Base-by-base conservation (phyloP, 2,329 filamentous ascomycete genomes). In the Clonostachys chloroleuca region DNA sequence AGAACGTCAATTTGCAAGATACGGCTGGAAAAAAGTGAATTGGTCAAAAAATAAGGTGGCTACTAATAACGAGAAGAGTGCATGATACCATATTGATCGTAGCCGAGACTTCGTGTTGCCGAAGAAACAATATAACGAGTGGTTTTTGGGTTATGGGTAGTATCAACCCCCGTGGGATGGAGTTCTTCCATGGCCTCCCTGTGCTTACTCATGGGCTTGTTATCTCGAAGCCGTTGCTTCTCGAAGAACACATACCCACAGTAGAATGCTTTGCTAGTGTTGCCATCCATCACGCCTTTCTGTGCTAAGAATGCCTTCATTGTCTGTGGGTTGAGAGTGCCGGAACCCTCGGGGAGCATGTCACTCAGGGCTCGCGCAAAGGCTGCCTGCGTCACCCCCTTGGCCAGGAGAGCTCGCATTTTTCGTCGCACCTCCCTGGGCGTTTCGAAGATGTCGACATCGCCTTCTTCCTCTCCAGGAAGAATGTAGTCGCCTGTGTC, bases 381-480 rank as follows among this genome's bases (percentile, higher is more conserved):
- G 12, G 63, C 65, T 1, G 78, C 74, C 55, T 79, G 72, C 0
- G 73, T 80, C 44, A 80, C 63, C 40, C 64, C 64, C 0, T 70
- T 65, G 39, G 57, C 56, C 12, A 83, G 64, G 49, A 77, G 63
- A 1, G 70, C 69, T 24, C 67, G 67, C 54, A 83, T 80, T 64
- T 83, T 83, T 57, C 67, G 71, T 42, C 80, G 73, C 13, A 83
- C 58, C 44, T 78, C 76, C 52, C 83, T 74, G 60, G 79, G 83
- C 6, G 73, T 77, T 51, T 83, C 78, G 55, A 66, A 83, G 34
- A 84, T 62, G 2, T 63, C 60, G 9, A 83, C 77, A 0, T 49
- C 54, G 34, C 68, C 65, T 1, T 60, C 56, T 0, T 68, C 68
- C 58, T 84, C 78, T 12, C 74, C 72, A 0, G 65, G 61, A 1